Conservation (phyloP, 176 grass and related monocot genomes). For the Coix lacrymajobi region DNA sequence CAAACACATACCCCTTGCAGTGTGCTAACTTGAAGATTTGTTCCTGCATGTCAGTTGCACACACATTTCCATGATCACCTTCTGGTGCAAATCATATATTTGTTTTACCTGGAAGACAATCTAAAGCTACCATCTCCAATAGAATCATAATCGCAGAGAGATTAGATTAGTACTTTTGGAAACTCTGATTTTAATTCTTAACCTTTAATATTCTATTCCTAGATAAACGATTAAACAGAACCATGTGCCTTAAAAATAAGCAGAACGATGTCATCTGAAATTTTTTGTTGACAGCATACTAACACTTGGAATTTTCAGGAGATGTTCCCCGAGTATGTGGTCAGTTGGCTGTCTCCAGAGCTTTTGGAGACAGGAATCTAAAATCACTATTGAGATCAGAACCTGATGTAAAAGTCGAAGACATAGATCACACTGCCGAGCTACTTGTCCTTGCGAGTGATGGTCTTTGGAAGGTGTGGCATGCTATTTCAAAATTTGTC, state of each 20-base stretch:
- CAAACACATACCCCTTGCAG: background rate
- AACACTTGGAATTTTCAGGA: constrained; percentile 47
- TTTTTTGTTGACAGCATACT: background rate
- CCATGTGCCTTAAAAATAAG: background rate
- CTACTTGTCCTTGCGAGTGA: constrained; percentile 77
- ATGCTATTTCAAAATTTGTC: constrained; percentile 15
- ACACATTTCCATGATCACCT: background rate
- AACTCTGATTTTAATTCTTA: background rate
- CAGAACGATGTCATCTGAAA: background rate
- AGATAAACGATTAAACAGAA: background rate
- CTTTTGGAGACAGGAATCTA: constrained; percentile 78
- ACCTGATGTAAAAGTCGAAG: constrained; percentile 55
- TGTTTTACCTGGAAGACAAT: background rate
- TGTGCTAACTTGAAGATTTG: background rate
- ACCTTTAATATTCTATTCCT: background rate
- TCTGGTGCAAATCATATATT: background rate
- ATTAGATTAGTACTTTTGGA: background rate
- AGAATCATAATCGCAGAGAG: background rate
- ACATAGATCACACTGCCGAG: constrained; percentile 59
- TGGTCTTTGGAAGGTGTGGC: constrained; percentile 76
- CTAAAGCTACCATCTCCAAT: background rate
- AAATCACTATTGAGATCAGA: constrained; percentile 77
- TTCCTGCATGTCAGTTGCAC: background rate
- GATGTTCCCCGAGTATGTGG: constrained; percentile 85
- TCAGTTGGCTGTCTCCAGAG: constrained; percentile 78